Evolutionary conservation across 805 yeast genomes (phyloP).

Genomic region (Candida michaelii): DNA sequence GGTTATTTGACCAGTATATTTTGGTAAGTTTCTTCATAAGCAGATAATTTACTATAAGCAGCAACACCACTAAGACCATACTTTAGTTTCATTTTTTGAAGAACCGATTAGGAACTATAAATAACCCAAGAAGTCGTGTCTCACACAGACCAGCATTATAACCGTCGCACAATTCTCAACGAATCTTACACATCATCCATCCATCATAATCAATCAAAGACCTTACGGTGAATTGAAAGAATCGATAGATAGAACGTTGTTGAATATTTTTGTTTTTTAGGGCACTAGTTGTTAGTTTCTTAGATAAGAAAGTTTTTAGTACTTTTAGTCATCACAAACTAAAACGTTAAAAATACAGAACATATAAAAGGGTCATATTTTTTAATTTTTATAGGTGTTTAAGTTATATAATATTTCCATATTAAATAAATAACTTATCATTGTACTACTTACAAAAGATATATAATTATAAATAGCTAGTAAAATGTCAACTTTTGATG

Average conservation of each 20-base stretch:
- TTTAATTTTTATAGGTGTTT: conserved; percentile 6
- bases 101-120: too few relatives aligned
- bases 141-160: too few relatives aligned
- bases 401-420: conserved; percentile 9
- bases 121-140: too few relatives aligned
- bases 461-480: conserved; percentile 4
- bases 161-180: too few relatives aligned
- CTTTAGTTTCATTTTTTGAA: too few relatives aligned
- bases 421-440: conserved; percentile 10
- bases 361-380: background rate
- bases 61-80: too few relatives aligned
- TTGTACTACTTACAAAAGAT: background rate
- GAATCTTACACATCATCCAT: too few relatives aligned
- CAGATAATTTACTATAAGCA: too few relatives aligned
- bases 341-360: background rate
- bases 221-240: background rate
- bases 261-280: background rate
- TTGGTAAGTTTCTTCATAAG: too few relatives aligned
- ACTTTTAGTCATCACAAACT: background rate
- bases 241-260: background rate
- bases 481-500: conserved; percentile 56
- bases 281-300: too few relatives aligned
- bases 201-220: too few relatives aligned
- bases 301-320: background rate
- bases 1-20: too few relatives aligned